Base-by-base conservation (phyloP, 371 early-diverging fungal species). In the Entomophthora muscae region DNA sequence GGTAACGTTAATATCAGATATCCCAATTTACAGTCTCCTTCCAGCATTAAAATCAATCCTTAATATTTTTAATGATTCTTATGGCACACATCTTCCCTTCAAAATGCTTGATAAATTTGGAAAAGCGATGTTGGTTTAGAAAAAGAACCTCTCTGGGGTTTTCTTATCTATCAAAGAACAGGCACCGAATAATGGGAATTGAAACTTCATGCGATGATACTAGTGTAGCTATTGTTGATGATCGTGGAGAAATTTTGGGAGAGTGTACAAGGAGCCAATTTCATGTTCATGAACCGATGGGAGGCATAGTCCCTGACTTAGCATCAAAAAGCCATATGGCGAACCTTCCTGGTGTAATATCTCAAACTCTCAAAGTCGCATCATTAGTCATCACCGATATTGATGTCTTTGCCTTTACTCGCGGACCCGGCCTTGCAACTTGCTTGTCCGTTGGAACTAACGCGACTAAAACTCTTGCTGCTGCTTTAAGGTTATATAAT, bases 151-250 rank as follows among this genome's bases (percentile, higher is more conserved):
- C n/a, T n/a, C n/a, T n/a, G n/a, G n/a, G n/a, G n/a, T n/a, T n/a
- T n/a, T n/a, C n/a, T n/a, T n/a, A n/a, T n/a, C n/a, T n/a, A n/a
- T n/a, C n/a, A n/a, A n/a, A n/a, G n/a, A n/a, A n/a, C n/a, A n/a
- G n/a, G n/a, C n/a, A n/a, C n/a, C n/a, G n/a, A n/a, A n/a, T n/a
- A n/a, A n/a, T 89, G 2, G 89, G 87, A 3, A 82, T 90, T 57
- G 89, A 89, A 63, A 83, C 89, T 13, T 86, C 87, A 3, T 90
- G 90, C 69, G 90, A 90, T 67, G 90, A 90, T 67, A 89, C 90
- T 3, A 83, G 84, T 2, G 87, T 85, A 10, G 85, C 88, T 1
- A 73, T 90, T 53, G 88, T 90, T 22, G 77, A 76, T 13, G 78
- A 84, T 3, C 79, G 84, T 64, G 74, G 89, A 7, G 66, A 66